phyloP scores from a whole-genome alignment of 2,329 filamentous ascomycete genomes.

The Coniella vitis region DNA sequence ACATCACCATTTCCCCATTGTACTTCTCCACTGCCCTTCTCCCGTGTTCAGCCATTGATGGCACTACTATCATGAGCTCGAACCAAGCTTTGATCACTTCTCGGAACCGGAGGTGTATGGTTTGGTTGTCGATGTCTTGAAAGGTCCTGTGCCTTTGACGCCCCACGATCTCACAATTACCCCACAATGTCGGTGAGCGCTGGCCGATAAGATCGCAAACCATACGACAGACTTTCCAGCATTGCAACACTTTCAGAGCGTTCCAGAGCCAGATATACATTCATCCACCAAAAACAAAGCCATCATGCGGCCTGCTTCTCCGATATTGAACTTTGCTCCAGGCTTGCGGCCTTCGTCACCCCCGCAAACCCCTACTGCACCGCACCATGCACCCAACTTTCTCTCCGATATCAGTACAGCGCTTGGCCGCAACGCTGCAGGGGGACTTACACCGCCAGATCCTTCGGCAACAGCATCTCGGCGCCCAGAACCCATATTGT shows the following conservation, averaged over 20 bases:
- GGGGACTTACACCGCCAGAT: conserved; percentile 12
- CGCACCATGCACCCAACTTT: conserved; percentile 22
- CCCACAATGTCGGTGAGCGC: conserved; percentile 22
- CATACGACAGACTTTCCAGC: conserved; percentile 7
- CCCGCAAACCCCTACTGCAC: conserved; percentile 34
- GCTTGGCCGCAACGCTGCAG: conserved; percentile 8
- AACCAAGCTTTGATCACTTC: conserved; percentile 33
- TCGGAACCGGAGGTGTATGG: conserved; percentile 39
- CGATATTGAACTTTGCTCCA: conserved; percentile 27
- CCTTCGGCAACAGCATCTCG: conserved; percentile 20
- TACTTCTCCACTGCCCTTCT: too few relatives aligned
- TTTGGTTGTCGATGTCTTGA: conserved; percentile 38
- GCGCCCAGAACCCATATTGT: conserved; percentile 23
- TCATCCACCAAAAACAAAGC: background rate
- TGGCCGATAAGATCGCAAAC: conserved; percentile 19
- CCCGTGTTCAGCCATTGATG: conserved; percentile 20
- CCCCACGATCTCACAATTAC: conserved; percentile 24
- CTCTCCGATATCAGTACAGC: conserved; percentile 23
- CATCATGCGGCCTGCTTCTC: conserved; percentile 31
- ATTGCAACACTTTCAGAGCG: background rate
- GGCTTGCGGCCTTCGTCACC: conserved; percentile 34
- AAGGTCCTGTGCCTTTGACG: conserved; percentile 20
- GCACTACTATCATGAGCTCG: conserved; percentile 40
- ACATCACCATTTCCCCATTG: conserved; percentile 6
- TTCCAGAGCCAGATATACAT: background rate